Base-by-base conservation (phyloP, 202 grass and related monocot species). In the Thinopyrum obtusiflorum region DNA sequence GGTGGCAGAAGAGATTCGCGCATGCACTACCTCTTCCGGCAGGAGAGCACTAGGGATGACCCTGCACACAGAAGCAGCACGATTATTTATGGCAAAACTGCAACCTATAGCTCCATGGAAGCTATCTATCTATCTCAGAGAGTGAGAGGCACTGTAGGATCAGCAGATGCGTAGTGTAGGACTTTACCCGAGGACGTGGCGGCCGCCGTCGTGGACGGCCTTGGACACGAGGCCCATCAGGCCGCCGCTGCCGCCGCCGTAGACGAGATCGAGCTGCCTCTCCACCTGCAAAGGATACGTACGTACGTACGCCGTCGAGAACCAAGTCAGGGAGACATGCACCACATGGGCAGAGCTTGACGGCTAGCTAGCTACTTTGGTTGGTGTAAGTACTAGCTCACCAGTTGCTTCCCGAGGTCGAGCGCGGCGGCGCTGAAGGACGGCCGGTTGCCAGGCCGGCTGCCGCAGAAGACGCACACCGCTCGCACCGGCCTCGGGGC, bases 401-500 rank as follows among this genome's bases (percentile, higher is more conserved):
- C 96, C 88, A 98, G 61, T 29, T 87, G 70, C 68, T 91, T 94
- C 73, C 96, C 96, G 42, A 98, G 93, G 80, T 98, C 88, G 83
- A 95, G 86, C 27, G 96, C 88, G 67, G 91, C 93, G 15, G 92
- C 91, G 68, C 82, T 83, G 90, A 95, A 98, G 51, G 89, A 91
- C 27, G 88, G 64, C 83, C 84, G 91, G 82, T 94, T 98, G n/a
- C 96, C 93, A 4, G 82, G 78, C 61, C 85, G 88, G 85, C 93
- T 98, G 61, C 96, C 96, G 83, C 96, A 98, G 89, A 94, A 98
- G 77, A 98, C 96, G 75, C 96, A 98, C 42, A 98, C 89, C 37
- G 88, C 83, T 37, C 65, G 89, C 62, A 98, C 81, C 25, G 72
- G 63, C 0, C 40, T 37, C 42, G 4, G 61, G 53, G 26, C 80